A percentile compares a stretch with the other conserved stretches of the same genome.
Conservation (phyloP, 371 early-diverging fungal species). For the Mucor plumbeus region DNA sequence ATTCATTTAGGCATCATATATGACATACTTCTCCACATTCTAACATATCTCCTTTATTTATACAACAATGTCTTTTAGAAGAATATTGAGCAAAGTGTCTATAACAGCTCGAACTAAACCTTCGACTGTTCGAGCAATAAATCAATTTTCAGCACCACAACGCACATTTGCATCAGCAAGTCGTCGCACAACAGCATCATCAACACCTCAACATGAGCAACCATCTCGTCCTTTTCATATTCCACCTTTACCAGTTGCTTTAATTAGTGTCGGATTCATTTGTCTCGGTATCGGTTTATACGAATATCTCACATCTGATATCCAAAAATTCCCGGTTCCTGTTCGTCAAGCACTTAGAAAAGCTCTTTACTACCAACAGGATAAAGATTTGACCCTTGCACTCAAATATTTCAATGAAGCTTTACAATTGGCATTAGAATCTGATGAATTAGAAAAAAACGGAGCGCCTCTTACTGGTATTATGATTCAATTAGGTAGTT, state of each 20-base stretch:
- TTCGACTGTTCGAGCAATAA: neutral
- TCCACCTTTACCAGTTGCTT: slow-evolving; percentile 43
- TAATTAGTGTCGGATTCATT: slow-evolving; percentile 47
- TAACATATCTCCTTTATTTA: neutral
- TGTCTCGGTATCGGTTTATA: slow-evolving; percentile 59
- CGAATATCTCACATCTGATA: slow-evolving; percentile 59
- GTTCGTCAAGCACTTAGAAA: slow-evolving; percentile 63
- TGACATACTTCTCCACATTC: neutral
- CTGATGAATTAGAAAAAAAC: slow-evolving; percentile 53
- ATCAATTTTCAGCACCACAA: neutral
- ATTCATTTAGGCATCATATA: neutral
- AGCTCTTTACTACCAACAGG: slow-evolving; percentile 66
- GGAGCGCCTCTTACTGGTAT: slow-evolving; percentile 67
- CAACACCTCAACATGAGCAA: slow-evolving; percentile 4
- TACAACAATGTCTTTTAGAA: neutral
- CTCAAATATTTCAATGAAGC: slow-evolving; percentile 58
- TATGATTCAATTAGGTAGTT: slow-evolving; percentile 63
- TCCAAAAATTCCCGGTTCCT: slow-evolving; percentile 61
- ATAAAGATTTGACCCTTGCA: slow-evolving; percentile 51
- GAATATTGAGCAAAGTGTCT: neutral
- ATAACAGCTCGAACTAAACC: neutral
- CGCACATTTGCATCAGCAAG: slow-evolving; percentile 10
- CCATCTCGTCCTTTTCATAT: slow-evolving; percentile 30
- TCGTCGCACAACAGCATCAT: neutral
- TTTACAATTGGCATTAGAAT: slow-evolving; percentile 49